Conservation (phyloP, 169 alveolate genomes). For the Perkinsus chesapeaki region DNA sequence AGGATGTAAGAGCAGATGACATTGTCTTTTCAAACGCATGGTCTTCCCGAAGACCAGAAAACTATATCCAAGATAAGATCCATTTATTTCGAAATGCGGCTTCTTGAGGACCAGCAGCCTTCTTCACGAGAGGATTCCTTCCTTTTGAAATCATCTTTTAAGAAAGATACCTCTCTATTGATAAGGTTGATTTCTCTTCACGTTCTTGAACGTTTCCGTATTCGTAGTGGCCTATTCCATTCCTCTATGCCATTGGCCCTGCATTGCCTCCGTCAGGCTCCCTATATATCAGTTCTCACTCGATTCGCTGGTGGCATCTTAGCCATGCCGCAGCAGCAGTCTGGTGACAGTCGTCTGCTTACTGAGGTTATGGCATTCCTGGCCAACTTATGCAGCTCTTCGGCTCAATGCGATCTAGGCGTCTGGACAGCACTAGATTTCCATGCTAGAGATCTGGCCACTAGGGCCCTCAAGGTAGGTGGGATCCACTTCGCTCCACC, state of each 20-base stretch:
- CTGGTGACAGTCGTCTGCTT: not conserved
- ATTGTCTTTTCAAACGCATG: not conserved
- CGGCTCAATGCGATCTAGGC: not conserved
- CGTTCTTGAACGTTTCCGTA: too few species aligned
- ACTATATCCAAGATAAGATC: too few species aligned
- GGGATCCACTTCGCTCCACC: not conserved
- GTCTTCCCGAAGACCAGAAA: not conserved
- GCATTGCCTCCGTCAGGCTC: too few species aligned
- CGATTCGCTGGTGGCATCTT: not conserved
- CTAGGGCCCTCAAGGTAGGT: not conserved
- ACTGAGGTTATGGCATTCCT: not conserved
- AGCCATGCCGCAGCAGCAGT: not conserved
- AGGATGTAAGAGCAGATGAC: not conserved
- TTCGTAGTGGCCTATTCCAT: too few species aligned
- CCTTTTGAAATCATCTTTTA: too few species aligned
- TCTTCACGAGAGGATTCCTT: too few species aligned
- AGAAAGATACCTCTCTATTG: too few species aligned
- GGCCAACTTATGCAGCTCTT: not conserved
- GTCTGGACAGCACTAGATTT: not conserved
- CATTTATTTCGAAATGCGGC: not conserved
- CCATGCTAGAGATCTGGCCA: not conserved
- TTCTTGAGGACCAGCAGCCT: too few species aligned
- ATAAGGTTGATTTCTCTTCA: too few species aligned
- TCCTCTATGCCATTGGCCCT: too few species aligned
- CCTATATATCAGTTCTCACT: not conserved